A percentile compares a stretch with the other conserved stretches of the same genome.
Evolutionary conservation across 352 stramenopile species (phyloP).

Genomic region (Phytopythium mirpurense): DNA sequence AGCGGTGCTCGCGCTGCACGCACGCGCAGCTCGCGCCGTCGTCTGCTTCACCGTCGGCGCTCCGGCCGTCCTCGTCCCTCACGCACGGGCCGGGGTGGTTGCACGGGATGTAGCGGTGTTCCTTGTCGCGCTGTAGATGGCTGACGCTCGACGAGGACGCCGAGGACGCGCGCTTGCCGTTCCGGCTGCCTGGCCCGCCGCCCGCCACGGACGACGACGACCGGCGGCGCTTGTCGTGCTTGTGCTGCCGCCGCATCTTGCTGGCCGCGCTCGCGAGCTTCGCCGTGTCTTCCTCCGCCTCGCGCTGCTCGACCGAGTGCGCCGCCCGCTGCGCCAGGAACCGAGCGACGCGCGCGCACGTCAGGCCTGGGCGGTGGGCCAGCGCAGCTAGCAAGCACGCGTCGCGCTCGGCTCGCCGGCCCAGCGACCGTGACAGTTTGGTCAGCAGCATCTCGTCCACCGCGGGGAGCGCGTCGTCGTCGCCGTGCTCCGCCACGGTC

Average conservation of each 20-base stretch:
- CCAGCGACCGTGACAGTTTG: conserved; percentile 37
- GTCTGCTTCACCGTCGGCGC: conserved; percentile 6
- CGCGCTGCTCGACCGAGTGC: not conserved
- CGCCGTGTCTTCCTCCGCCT: conserved; percentile 15
- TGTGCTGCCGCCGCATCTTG: not conserved
- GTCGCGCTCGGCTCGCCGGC: conserved; percentile 27
- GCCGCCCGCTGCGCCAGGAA: conserved; percentile 19
- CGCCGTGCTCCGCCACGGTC: not conserved
- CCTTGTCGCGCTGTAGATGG: conserved; percentile 33
- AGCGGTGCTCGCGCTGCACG: conserved; percentile 42
- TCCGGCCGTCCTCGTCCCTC: conserved; percentile 10
- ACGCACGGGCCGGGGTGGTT: conserved; percentile 46
- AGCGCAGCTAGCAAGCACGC: conserved; percentile 39
- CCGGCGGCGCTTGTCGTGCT: conserved; percentile 1
- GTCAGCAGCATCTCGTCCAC: conserved; percentile 40
- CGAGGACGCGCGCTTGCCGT: conserved; percentile 4
- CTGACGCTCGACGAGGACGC: conserved; percentile 33
- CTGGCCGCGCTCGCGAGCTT: not conserved
- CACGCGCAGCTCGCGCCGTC: conserved; percentile 30
- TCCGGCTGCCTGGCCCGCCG: not conserved
- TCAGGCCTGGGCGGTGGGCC: conserved; percentile 26
- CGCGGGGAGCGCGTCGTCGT: conserved; percentile 6
- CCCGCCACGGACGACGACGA: not conserved
- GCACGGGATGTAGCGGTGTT: conserved; percentile 57
- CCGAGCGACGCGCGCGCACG: conserved; percentile 22